Evolutionary conservation across 2,329 filamentous ascomycete genomes (phyloP), one percentile per base, ranked within the genome.

Genomic region (Cladosporium phlei): DNA sequence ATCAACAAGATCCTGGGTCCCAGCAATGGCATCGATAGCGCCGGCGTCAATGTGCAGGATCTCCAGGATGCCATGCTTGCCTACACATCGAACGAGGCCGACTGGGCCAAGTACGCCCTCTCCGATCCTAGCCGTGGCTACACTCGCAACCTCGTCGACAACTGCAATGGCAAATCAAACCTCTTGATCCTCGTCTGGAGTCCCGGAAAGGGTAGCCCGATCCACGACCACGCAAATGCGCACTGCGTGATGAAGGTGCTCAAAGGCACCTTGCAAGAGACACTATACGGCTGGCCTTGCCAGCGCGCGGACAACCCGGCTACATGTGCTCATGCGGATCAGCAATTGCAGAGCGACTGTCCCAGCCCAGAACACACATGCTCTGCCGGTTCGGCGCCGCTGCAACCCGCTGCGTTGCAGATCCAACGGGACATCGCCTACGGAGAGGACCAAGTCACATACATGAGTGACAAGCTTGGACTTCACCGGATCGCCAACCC

Each of bases 171-270:
- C 49, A 87, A 86, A 66, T 83, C 81, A 60, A 88, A 88, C 59
- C 65, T 88, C 64, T 78, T 95, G 52, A 80, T 95, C 38, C 79
- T 95, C 30, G 89, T 95, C 29, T 96, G 90, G 90, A 84, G 82
- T 12, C 89, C 90, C 0, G 85, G 86, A 42, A 88, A 88, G 68
- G 79, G 79, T 28, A 91, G 85, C 58, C 83, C 86, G 9, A 88
- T 96, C 62, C 90, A 96, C 63, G 90, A 96, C 49, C 72, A 75
- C 56, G 69, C 71, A 33, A 87, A 91, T 52, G 87, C 89, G 29
- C 90, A 95, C 65, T 96, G 90, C 68, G 73, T 95, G 57, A 95
- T 95, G 88, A 95, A 83, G 66, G 82, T 91, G 55, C 77, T 95
- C 52, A 82, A 81, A 56, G 90, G 90, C 35, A 77, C 74, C 52